These are phyloP conservation scores for Pisolithus tinctorius DNA, from an alignment of 768 basidiomycete species.

Conservation along the genomic window DNA sequence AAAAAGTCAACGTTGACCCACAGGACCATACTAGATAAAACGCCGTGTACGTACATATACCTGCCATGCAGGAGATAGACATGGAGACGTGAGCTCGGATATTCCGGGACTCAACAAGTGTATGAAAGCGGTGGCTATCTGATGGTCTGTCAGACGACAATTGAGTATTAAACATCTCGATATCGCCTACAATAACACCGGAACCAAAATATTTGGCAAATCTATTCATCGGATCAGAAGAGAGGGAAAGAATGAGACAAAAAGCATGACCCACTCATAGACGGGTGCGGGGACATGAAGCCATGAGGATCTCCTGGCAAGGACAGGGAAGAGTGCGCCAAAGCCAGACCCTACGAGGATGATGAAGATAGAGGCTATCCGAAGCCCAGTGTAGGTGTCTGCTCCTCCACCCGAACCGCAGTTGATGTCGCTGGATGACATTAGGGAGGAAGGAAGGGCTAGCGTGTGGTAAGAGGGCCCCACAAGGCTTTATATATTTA, in stretches of 20 bases:
- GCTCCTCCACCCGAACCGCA: slow-evolving; percentile 53
- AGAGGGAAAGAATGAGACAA: neutral
- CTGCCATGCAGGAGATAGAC: slow-evolving; percentile 64
- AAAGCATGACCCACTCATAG: slow-evolving; percentile 54
- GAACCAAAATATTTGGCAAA: slow-evolving; percentile 91
- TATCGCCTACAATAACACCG: slow-evolving; percentile 66
- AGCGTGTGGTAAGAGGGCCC: no score
- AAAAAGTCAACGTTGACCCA: neutral
- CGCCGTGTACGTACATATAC: slow-evolving; percentile 51
- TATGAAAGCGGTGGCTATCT: slow-evolving; percentile 90
- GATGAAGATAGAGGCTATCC: slow-evolving; percentile 71
- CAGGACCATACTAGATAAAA: no score
- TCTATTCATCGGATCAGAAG: slow-evolving; percentile 28
- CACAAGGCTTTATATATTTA: no score
- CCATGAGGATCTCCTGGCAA: slow-evolving; percentile 46
- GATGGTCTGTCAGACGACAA: slow-evolving; percentile 2
- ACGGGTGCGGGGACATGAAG: slow-evolving; percentile 33
- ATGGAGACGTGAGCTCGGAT: slow-evolving; percentile 60
- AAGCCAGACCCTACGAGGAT: slow-evolving; percentile 52
- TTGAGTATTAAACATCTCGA: neutral
- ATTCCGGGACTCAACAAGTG: slow-evolving; percentile 75
- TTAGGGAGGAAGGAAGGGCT: neutral
- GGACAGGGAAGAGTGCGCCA: slow-evolving; percentile 68
- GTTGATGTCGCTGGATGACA: slow-evolving; percentile 15
- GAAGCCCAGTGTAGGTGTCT: slow-evolving; percentile 42